A percentile compares a stretch with the other conserved stretches of the same genome.
phyloP scores from a whole-genome alignment of 2,329 filamentous ascomycete genomes.

The Pezicula rhizophila region DNA sequence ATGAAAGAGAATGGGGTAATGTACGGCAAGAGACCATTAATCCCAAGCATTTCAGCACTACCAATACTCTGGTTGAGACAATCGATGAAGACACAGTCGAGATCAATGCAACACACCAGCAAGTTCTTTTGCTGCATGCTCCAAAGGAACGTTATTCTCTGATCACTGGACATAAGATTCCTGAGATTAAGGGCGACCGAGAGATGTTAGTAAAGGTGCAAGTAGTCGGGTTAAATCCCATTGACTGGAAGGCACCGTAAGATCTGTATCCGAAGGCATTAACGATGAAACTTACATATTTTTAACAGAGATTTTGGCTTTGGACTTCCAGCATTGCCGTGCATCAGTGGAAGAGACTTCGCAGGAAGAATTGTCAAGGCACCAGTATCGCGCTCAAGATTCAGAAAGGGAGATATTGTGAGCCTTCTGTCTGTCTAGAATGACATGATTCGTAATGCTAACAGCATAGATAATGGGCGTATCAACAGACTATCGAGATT shows the following conservation, averaged over 20 bases:
- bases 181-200: constrained; percentile 44
- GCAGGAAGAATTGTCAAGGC: constrained; percentile 55
- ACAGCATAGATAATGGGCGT: constrained; percentile 28
- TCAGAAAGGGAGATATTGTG: constrained; percentile 51
- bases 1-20: not conserved
- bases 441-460: not conserved
- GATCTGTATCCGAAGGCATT: constrained; percentile 64
- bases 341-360: constrained; percentile 43
- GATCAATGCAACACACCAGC: constrained; percentile 29
- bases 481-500: constrained; percentile 27
- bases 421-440: constrained; percentile 18
- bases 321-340: constrained; percentile 23
- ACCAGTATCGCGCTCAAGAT: constrained; percentile 35
- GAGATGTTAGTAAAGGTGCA: constrained; percentile 58
- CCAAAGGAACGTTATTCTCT: constrained; percentile 44
- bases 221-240: constrained; percentile 62
- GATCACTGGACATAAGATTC: constrained; percentile 38
- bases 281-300: constrained; percentile 46
- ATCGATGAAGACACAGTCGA: too few species aligned
- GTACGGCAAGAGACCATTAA: not conserved
- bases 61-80: not conserved
- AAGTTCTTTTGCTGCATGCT: constrained; percentile 43
- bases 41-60: not conserved
- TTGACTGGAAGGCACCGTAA: constrained; percentile 75
- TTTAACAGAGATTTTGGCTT: constrained; percentile 38